These are phyloP conservation scores for Xylaria sp. DNA, from an alignment of 2,329 filamentous ascomycete genomes.

Conservation along the genomic window DNA sequence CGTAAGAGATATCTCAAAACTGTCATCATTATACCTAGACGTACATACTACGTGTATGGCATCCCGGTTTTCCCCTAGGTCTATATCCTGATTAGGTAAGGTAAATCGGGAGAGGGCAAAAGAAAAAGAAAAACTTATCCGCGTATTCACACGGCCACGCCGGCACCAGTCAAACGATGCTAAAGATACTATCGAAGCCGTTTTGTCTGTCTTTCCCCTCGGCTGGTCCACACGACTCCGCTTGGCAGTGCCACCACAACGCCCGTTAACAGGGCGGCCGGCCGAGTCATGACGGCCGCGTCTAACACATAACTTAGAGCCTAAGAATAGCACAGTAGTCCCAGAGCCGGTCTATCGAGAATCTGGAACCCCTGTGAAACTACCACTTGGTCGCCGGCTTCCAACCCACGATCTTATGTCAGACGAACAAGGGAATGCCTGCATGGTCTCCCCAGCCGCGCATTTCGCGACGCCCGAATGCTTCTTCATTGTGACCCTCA, in stretches of 20 bases:
- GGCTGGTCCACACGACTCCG: background rate
- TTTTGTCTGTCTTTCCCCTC: background rate
- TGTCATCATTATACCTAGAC: too few species aligned
- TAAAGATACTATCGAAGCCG: background rate
- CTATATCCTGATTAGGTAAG: background rate
- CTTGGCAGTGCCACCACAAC: slow-evolving; percentile 4
- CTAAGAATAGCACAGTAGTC: slow-evolving; percentile 21
- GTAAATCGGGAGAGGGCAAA: too few species aligned
- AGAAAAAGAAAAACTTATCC: background rate
- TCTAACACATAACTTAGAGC: slow-evolving; percentile 4
- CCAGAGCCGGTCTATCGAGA: background rate
- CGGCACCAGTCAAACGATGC: background rate
- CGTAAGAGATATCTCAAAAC: too few species aligned
- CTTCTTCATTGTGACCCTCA: slow-evolving; percentile 11
- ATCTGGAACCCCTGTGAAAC: slow-evolving; percentile 11
- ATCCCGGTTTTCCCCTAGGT: background rate
- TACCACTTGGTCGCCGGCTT: slow-evolving; percentile 17
- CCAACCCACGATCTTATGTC: slow-evolving; percentile 29
- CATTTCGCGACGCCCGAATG: slow-evolving; percentile 20
- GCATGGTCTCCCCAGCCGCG: slow-evolving; percentile 19
- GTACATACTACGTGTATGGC: background rate
- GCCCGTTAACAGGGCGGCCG: slow-evolving; percentile 14
- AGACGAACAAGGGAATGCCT: slow-evolving; percentile 23
- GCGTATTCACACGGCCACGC: background rate
- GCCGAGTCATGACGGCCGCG: slow-evolving; percentile 12